Conservation (phyloP, 2,329 filamentous ascomycete species). For the Tolypocladium tundrense region DNA sequence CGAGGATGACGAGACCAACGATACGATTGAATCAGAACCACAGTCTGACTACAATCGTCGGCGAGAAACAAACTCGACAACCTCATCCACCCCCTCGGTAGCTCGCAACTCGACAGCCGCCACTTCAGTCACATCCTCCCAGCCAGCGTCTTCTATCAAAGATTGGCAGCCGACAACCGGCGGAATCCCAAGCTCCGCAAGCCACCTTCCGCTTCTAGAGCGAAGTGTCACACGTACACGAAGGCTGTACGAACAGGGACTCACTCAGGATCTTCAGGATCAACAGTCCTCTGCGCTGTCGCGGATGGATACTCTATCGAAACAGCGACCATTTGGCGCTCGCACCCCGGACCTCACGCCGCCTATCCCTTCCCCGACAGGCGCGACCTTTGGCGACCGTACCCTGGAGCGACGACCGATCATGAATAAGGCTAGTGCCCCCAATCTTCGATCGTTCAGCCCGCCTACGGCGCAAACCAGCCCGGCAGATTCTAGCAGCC, state of each 20-base stretch:
- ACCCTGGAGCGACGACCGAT: slow-evolving; percentile 35
- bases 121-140: slow-evolving; percentile 71
- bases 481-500: slow-evolving; percentile 25
- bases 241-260: slow-evolving; percentile 72
- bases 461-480: slow-evolving; percentile 30
- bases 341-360: slow-evolving; percentile 39
- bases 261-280: slow-evolving; percentile 70
- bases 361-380: slow-evolving; percentile 35
- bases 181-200: slow-evolving; percentile 22
- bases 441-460: slow-evolving; percentile 53
- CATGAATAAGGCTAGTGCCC: slow-evolving; percentile 51
- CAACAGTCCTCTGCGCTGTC: slow-evolving; percentile 67
- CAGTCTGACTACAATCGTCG: slow-evolving; percentile 60
- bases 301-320: slow-evolving; percentile 69
- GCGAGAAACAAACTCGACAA: slow-evolving; percentile 78
- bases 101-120: slow-evolving; percentile 75
- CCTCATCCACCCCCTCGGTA: slow-evolving; percentile 57
- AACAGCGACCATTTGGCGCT: slow-evolving; percentile 42
- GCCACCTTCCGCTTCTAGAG: slow-evolving; percentile 39
- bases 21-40: slow-evolving; percentile 31
- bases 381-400: slow-evolving; percentile 33
- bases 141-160: slow-evolving; percentile 42
- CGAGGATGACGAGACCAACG: slow-evolving; percentile 27
- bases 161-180: slow-evolving; percentile 34
- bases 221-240: slow-evolving; percentile 60